Evolutionary conservation across 23 red algal species (phyloP).

Genomic region (Gracilaria domingensis): DNA sequence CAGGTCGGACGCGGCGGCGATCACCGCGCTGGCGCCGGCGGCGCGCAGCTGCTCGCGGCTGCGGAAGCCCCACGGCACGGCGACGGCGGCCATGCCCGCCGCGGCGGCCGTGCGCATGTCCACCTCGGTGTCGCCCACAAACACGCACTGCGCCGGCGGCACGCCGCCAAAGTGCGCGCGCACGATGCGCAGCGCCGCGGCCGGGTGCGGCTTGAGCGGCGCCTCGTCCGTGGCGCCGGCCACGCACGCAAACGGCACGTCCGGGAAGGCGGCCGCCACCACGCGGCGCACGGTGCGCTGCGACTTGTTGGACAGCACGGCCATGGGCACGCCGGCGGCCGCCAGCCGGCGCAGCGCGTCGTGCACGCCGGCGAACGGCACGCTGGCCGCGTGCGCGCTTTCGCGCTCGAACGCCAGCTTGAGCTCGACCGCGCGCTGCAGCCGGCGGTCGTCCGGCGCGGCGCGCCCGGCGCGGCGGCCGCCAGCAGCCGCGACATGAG

Average conservation of each 20-base stretch:
- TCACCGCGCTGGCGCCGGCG: conserved; percentile 17
- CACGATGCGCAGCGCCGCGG: conserved; percentile 31
- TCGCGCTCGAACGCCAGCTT: conserved; percentile 45
- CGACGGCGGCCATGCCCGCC: conserved; percentile 49
- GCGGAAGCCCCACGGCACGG: conserved; percentile 67
- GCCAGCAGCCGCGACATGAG: neutral
- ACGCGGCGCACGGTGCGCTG: conserved; percentile 39
- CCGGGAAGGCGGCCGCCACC: neutral
- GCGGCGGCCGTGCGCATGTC: conserved; percentile 58
- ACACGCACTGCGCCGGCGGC: conserved; percentile 6
- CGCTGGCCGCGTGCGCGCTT: conserved; percentile 15
- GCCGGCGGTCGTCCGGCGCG: neutral
- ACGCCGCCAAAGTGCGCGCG: conserved; percentile 10
- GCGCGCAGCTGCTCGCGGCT: neutral
- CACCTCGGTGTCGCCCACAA: conserved; percentile 66
- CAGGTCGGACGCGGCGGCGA: conserved; percentile 9
- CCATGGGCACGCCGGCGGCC: conserved; percentile 10
- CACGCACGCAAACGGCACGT: conserved; percentile 28
- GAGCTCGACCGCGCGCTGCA: conserved; percentile 14
- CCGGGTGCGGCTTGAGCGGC: conserved; percentile 65
- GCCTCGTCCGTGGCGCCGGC: conserved; percentile 39
- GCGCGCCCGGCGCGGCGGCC: neutral
- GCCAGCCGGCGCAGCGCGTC: conserved; percentile 27
- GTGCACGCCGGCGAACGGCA: conserved; percentile 46
- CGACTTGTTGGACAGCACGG: conserved; percentile 68